These are phyloP conservation scores for Lolium perenne DNA, from an alignment of 176 grass and related monocot genomes.

Conservation along the genomic window DNA sequence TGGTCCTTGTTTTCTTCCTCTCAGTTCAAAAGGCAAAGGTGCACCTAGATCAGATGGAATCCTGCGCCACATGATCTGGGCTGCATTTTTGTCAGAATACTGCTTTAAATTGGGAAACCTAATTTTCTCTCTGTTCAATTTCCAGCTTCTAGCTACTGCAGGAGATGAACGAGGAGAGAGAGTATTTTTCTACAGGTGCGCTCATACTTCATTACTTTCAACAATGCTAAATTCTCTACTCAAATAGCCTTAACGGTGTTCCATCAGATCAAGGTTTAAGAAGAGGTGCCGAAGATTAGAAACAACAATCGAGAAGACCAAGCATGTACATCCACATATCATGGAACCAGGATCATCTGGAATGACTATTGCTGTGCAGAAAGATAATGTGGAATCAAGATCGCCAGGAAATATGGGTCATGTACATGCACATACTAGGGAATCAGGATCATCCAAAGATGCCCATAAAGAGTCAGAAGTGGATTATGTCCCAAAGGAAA, in stretches of 20 bases:
- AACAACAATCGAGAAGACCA: constrained; percentile 38
- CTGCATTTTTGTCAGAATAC: constrained; percentile 22
- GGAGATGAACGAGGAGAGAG: constrained; percentile 72
- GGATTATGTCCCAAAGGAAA: constrained; percentile 53
- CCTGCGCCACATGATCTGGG: background rate
- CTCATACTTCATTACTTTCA: constrained; percentile 28
- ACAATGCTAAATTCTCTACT: constrained; percentile 26
- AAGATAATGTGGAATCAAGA: constrained; percentile 50
- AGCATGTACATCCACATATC: constrained; percentile 43
- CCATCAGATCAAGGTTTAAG: constrained; percentile 68
- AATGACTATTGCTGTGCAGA: constrained; percentile 49
- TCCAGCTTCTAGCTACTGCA: constrained; percentile 60
- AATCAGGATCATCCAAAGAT: constrained; percentile 64
- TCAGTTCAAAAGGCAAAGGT: constrained; percentile 23
- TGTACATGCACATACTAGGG: constrained; percentile 48
- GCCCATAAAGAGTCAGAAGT: constrained; percentile 45
- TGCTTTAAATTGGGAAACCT: constrained; percentile 36
- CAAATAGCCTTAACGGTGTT: constrained; percentile 37
- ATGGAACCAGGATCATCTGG: constrained; percentile 58
- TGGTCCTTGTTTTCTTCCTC: constrained; percentile 7
- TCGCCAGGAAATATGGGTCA: constrained; percentile 53
- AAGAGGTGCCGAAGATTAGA: constrained; percentile 60
- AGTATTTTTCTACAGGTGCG: constrained; percentile 77
- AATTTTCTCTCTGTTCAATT: constrained; percentile 34
- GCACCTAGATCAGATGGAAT: constrained; percentile 1